Conservation (phyloP, 306 rosid genomes). For the Crotalaria pallida region DNA sequence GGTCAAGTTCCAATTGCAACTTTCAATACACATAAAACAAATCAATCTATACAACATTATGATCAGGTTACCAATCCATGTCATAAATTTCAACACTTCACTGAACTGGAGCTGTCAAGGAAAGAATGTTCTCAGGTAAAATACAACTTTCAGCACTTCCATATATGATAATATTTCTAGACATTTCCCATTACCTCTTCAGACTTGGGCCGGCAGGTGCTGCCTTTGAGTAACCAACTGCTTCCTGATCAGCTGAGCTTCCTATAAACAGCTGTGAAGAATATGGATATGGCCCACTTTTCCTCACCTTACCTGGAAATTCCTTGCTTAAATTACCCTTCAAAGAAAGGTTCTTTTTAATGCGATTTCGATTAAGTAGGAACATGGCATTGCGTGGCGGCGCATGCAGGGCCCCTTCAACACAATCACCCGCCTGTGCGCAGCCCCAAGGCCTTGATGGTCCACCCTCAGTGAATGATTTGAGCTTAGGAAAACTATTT, state of each 20-base stretch:
- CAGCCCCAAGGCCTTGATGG: conserved; percentile 71
- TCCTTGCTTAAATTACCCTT: conserved; percentile 57
- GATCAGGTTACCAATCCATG: conserved; percentile 23
- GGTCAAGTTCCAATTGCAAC: not conserved
- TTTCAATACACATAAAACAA: conserved; percentile 18
- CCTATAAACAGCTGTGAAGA: conserved; percentile 46
- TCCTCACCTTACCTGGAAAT: conserved; percentile 60
- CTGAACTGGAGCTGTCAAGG: not conserved
- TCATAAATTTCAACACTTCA: conserved; percentile 15
- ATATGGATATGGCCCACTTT: conserved; percentile 32
- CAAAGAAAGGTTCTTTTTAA: conserved; percentile 55
- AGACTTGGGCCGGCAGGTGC: conserved; percentile 37
- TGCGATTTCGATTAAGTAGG: conserved; percentile 56
- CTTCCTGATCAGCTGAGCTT: conserved; percentile 47
- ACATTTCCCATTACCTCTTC: conserved; percentile 33
- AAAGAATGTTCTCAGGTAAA: not conserved
- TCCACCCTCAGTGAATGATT: conserved; percentile 52
- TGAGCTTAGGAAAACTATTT: conserved; percentile 44
- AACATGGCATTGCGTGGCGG: conserved; percentile 56
- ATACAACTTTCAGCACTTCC: not conserved
- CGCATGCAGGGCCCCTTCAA: conserved; percentile 64
- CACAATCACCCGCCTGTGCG: conserved; percentile 62
- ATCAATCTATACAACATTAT: conserved; percentile 30
- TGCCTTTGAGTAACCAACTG: conserved; percentile 53
- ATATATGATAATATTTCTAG: conserved; percentile 22